Conservation (phyloP, 83 land plant species). For the Diphasiastrum complanatum region DNA sequence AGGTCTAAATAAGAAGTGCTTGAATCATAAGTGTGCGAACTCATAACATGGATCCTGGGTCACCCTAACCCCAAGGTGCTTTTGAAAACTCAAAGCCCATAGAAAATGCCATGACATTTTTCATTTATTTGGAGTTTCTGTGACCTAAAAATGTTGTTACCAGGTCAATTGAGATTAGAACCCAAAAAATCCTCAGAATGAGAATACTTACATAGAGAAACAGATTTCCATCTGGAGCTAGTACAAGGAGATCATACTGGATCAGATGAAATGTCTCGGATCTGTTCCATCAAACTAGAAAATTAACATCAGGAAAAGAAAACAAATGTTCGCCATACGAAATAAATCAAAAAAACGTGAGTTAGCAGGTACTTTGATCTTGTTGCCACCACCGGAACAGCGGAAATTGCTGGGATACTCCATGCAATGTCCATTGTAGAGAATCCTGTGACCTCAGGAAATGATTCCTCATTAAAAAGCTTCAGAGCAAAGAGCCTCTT, state of each 20-base stretch:
- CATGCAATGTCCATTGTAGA: constrained; percentile 55
- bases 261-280: not conserved
- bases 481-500: constrained; percentile 53
- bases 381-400: constrained; percentile 73
- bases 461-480: constrained; percentile 42
- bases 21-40: too few species aligned
- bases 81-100: too few species aligned
- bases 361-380: constrained; percentile 52
- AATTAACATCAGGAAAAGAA: not conserved
- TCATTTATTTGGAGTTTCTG: too few species aligned
- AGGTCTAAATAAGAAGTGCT: too few species aligned
- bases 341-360: not conserved
- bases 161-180: too few species aligned
- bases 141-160: too few species aligned
- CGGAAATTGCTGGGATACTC: constrained; percentile 77
- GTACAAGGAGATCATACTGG: constrained; percentile 49
- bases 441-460: constrained; percentile 35
- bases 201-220: constrained; percentile 72
- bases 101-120: too few species aligned
- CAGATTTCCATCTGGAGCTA: constrained; percentile 59
- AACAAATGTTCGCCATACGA: not conserved
- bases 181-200: not conserved
- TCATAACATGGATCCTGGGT: too few species aligned
- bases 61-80: too few species aligned
- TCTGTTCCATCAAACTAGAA: not conserved